Evolutionary conservation across 805 yeast species (phyloP).

Genomic region (Ogataea trehalophila): DNA sequence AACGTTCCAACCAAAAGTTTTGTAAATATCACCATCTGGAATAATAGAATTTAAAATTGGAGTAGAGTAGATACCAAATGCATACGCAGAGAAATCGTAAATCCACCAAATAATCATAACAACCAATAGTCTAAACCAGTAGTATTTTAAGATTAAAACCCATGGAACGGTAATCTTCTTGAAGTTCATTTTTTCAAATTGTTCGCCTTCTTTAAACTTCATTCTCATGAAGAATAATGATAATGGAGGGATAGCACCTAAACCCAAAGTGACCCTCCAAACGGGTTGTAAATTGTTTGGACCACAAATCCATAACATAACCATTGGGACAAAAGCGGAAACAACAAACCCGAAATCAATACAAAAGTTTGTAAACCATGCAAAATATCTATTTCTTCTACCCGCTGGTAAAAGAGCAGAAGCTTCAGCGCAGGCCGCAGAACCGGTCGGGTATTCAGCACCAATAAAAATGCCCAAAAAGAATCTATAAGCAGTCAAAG

Average conservation of each 20-base stretch:
- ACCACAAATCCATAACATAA: constrained; percentile 77
- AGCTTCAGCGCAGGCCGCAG: constrained; percentile 92
- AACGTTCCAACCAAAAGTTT: constrained; percentile 88
- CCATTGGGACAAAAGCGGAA: constrained; percentile 81
- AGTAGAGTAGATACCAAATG: constrained; percentile 81
- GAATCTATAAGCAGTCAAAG: constrained; percentile 76
- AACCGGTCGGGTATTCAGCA: constrained; percentile 91
- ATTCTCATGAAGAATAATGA: constrained; percentile 73
- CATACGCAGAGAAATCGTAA: constrained; percentile 83
- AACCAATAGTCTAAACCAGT: constrained; percentile 72
- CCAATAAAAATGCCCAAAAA: constrained; percentile 91
- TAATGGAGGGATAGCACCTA: constrained; percentile 87
- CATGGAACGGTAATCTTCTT: constrained; percentile 63
- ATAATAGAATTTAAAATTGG: constrained; percentile 58
- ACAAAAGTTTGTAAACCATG: constrained; percentile 84
- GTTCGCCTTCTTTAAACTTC: constrained; percentile 67
- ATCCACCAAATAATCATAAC: constrained; percentile 85
- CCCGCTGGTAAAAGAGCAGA: constrained; percentile 76
- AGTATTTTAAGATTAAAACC: constrained; percentile 64
- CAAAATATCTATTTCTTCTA: constrained; percentile 79
- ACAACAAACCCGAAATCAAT: constrained; percentile 85
- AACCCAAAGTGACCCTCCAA: constrained; percentile 88
- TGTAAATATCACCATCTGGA: constrained; percentile 56
- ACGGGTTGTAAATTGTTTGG: constrained; percentile 67
- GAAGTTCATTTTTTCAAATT: constrained; percentile 67